Percentiles rank a stretch among this genome's conserved stretches.
Evolutionary conservation across 2,329 filamentous ascomycete species (phyloP).

Genomic region (Penicillium sp.): DNA sequence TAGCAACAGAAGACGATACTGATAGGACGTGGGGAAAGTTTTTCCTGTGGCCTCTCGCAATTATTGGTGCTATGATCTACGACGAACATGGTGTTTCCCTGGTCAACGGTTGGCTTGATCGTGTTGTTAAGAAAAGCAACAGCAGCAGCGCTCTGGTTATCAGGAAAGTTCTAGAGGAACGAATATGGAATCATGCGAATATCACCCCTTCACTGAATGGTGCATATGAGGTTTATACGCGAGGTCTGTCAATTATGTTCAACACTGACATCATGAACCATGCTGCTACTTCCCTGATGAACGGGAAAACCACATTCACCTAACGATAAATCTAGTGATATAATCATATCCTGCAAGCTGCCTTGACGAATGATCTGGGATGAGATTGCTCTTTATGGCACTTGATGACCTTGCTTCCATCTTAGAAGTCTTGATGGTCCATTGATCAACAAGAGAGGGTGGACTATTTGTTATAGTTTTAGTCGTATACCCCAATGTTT

Average conservation of each 20-base stretch:
- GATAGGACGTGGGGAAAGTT: slow-evolving; percentile 12
- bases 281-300: not conserved
- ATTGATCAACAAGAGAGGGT: too few relatives aligned
- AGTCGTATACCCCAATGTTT: too few relatives aligned
- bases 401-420: too few relatives aligned
- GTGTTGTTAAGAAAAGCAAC: slow-evolving; percentile 6
- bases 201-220: not conserved
- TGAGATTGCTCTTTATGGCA: too few relatives aligned
- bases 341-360: too few relatives aligned
- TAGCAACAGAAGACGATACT: slow-evolving; percentile 6
- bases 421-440: too few relatives aligned
- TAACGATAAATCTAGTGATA: not conserved
- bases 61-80: slow-evolving; percentile 9
- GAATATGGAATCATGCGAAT: not conserved
- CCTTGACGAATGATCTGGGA: too few relatives aligned
- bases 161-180: slow-evolving; percentile 8
- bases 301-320: not conserved
- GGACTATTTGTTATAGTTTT: too few relatives aligned
- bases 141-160: slow-evolving; percentile 5
- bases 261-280: slow-evolving; percentile 9
- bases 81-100: slow-evolving; percentile 1
- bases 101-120: slow-evolving; percentile 10
- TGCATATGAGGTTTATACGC: not conserved
- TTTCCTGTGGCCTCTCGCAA: slow-evolving; percentile 11
- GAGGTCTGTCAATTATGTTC: slow-evolving; percentile 6